Conservation (phyloP, 1,284 basidiomycete species). For the Xerocomus nothofagi region DNA sequence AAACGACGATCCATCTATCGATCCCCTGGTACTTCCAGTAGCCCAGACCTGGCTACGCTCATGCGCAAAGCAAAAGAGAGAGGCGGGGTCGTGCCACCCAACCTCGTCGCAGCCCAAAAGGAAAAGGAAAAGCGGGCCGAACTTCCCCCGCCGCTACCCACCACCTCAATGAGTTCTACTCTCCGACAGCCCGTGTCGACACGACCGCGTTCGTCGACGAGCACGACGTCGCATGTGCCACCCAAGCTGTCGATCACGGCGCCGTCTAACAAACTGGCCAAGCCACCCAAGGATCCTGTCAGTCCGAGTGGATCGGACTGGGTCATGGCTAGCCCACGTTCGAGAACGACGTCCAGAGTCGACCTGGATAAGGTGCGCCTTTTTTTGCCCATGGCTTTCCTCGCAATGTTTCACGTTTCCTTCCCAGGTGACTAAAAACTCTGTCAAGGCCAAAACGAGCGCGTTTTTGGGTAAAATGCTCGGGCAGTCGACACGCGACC, state of each 20-base stretch:
- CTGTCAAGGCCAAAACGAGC: conserved; percentile 72
- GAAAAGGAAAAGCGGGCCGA: conserved; percentile 45
- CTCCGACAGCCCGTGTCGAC: conserved; percentile 16
- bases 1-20: conserved; percentile 84
- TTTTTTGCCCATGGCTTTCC: neutral
- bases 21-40: conserved; percentile 83
- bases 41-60: conserved; percentile 84
- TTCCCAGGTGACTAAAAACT: conserved; percentile 50
- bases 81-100: conserved; percentile 43
- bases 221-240: conserved; percentile 25
- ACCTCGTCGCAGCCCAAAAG: conserved; percentile 33
- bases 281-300: conserved; percentile 28
- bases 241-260: conserved; percentile 36
- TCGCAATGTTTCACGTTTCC: neutral
- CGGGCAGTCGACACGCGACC: conserved; percentile 64
- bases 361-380: conserved; percentile 45
- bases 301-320: conserved; percentile 47
- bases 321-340: conserved; percentile 50
- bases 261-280: conserved; percentile 23
- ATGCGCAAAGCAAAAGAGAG: conserved; percentile 77
- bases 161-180: conserved; percentile 1
- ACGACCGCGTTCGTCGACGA: conserved; percentile 40
- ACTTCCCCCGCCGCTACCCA: conserved; percentile 51
- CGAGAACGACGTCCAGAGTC: conserved; percentile 42
- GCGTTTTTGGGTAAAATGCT: conserved; percentile 77